These are phyloP conservation scores for Rhodomyrtus psidioides DNA, from an alignment of 441 rosid species.

Conservation along the genomic window DNA sequence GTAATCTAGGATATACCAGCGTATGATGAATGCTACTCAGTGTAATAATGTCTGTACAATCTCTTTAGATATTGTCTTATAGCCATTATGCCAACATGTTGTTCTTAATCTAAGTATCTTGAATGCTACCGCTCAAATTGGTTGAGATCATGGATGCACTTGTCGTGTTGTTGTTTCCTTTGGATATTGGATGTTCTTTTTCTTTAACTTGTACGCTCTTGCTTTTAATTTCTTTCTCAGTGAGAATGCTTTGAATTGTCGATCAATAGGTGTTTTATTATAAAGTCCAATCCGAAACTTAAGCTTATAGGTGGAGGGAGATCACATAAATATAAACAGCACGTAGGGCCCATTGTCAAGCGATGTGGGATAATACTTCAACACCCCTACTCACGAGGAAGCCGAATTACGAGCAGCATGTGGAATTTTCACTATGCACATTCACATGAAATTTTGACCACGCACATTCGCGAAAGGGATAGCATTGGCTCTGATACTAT, in stretches of 20 bases:
- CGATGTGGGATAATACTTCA: too few relatives aligned
- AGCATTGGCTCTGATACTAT: too few relatives aligned
- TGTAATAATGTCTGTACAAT: not conserved
- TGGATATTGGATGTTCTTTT: not conserved
- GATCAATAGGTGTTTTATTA: not conserved
- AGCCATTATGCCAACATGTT: not conserved
- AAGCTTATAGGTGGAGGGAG: too few relatives aligned
- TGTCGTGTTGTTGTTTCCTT: not conserved
- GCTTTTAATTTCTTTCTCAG: not conserved
- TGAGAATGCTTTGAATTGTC: not conserved
- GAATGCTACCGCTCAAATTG: not conserved
- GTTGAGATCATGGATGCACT: not conserved
- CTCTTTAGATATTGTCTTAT: not conserved
- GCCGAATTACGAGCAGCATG: too few relatives aligned
- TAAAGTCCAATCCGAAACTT: too few relatives aligned
- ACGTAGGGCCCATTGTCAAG: too few relatives aligned
- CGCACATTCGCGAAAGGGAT: too few relatives aligned
- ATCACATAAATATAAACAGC: too few relatives aligned
- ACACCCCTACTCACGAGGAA: too few relatives aligned
- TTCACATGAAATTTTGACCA: too few relatives aligned
- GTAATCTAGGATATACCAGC: not conserved
- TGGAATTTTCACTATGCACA: too few relatives aligned
- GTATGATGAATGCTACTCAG: not conserved
- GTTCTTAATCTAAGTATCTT: not conserved
- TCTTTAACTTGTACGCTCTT: not conserved